phyloP scores from a whole-genome alignment of 805 yeast species.

The Schwanniomyces pseudopolymorphus region DNA sequence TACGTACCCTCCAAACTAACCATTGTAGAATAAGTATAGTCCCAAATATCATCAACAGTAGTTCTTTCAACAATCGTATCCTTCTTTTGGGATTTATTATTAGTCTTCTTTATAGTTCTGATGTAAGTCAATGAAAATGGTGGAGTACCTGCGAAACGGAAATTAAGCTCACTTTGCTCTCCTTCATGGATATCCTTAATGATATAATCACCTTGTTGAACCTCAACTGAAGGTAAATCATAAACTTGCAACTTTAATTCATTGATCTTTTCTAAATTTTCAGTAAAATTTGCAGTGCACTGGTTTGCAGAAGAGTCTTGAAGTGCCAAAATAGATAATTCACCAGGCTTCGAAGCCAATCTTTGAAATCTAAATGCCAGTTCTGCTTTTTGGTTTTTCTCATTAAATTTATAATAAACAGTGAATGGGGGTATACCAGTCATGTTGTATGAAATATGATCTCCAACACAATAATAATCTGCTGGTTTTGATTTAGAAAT shows the following conservation, averaged over 20 bases:
- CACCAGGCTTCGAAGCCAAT: conserved; percentile 83
- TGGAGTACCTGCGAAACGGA: conserved; percentile 82
- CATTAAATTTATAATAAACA: conserved; percentile 73
- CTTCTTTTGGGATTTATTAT: conserved; percentile 18
- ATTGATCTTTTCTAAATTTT: conserved; percentile 28
- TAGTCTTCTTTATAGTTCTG: conserved; percentile 53
- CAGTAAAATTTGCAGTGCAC: conserved; percentile 64
- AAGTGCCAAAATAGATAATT: conserved; percentile 60
- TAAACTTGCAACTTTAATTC: conserved; percentile 35
- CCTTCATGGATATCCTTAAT: conserved; percentile 91
- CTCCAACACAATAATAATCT: conserved; percentile 85
- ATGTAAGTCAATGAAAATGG: conserved; percentile 88
- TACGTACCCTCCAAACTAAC: conserved; percentile 91
- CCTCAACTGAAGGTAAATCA: conserved; percentile 72
- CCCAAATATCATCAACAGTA: conserved; percentile 70
- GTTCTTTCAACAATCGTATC: conserved; percentile 45
- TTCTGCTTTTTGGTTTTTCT: conserved; percentile 54
- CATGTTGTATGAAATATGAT: conserved; percentile 71
- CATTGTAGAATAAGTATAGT: conserved; percentile 63
- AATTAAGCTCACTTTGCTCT: conserved; percentile 84
- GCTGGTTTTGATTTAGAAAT: conserved; percentile 39
- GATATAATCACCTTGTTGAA: conserved; percentile 72
- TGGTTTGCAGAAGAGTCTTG: conserved; percentile 71
- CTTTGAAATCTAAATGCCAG: conserved; percentile 53
- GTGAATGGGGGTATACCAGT: conserved; percentile 80